phyloP scores from a whole-genome alignment of 768 basidiomycete genomes.

The Leccinum disarticulatum region DNA sequence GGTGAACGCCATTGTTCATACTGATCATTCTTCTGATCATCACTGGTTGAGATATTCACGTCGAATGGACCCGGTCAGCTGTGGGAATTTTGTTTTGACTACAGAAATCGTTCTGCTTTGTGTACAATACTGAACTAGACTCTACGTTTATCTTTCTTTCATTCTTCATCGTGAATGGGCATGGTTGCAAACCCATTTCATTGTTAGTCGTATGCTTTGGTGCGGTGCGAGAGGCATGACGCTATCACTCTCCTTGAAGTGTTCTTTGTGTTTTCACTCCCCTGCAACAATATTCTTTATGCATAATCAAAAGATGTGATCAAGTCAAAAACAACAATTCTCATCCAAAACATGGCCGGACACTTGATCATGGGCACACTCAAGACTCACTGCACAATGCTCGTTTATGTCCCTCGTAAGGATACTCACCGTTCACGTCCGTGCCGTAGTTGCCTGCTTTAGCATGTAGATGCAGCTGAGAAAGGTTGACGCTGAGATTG shows the following conservation, averaged over 20 bases:
- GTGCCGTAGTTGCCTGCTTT: no score
- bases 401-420: neutral
- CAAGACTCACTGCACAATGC: neutral
- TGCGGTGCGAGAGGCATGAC: neutral
- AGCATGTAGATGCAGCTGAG: neutral
- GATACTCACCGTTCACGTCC: neutral
- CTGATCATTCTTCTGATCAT: neutral
- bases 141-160: no score
- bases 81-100: neutral
- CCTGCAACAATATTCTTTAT: neutral
- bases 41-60: neutral
- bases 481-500: neutral
- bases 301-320: neutral
- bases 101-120: neutral
- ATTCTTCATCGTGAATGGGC: neutral
- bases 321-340: neutral
- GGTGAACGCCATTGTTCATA: neutral
- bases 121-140: neutral
- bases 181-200: neutral
- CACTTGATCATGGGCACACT: neutral
- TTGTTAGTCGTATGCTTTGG: neutral
- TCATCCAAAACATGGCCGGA: neutral
- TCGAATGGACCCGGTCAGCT: neutral
- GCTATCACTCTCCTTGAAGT: neutral
- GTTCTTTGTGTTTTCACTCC: neutral